Base-by-base conservation (phyloP, 2,329 filamentous ascomycete species). In the Alternaria solani region DNA sequence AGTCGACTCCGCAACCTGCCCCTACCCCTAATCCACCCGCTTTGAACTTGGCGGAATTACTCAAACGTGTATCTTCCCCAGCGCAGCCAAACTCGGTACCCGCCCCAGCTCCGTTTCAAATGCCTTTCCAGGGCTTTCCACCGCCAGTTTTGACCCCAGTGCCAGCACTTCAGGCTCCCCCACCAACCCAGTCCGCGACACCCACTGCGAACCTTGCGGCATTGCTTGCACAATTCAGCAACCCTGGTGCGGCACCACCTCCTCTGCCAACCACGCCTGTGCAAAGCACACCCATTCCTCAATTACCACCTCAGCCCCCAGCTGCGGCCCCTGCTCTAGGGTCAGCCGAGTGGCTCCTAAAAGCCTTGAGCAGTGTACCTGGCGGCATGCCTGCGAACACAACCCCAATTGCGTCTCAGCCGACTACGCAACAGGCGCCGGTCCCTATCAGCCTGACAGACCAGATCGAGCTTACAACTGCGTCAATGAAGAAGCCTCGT, bases 401-500 rank as follows among this genome's bases (percentile, higher is more conserved):
- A 12, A 65, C 65, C 5, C 79, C 65, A 20, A 25, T 70, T 7
- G 49, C 63, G 12, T 69, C 74, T 25, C 69, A 71, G 25, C 64
- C 71, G 7, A 70, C 73, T 65, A 63, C 66, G 7, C 71, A 71
- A 34, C 71, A 76, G 51, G 59, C 66, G 28, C 71, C 74, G 12
- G 71, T 69, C 39, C 72, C 81, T 38, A 75, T 72, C 18, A 77
- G 81, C 16, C 77, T 81, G 5, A 61, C 66, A 49, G 83, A 82
- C 65, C 83, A 85, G 62, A 84, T 88, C 20, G 83, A 86, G 55
- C 82, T 94, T 66, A 89, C 87, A 55, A 84, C 88, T 4, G 84
- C 86, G 7, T 91, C 91, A 28, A 83, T 96, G 43, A 93, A 93
- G 80, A 87, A 90, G 70, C 90, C 89, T 65, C 91, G 92, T 16